A percentile compares a stretch with the other conserved stretches of the same genome.
Evolutionary conservation across 192 early-diverging fungal genomes (phyloP).

Genomic region (Backusella australiensis): DNA sequence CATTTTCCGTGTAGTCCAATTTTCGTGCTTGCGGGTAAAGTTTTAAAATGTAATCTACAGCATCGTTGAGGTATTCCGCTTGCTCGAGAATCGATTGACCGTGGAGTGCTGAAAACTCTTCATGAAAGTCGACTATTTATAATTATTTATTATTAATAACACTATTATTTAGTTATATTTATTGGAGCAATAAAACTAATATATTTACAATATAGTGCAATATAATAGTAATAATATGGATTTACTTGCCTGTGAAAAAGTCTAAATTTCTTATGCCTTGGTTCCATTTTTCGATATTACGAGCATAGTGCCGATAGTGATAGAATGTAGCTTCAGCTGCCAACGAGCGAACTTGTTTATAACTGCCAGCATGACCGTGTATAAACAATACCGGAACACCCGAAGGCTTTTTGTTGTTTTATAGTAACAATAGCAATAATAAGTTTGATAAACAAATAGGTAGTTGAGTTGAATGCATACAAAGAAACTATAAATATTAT

Average conservation of each 20-base stretch:
- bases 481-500: not conserved
- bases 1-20: slow-evolving; percentile 11
- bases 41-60: slow-evolving; percentile 71
- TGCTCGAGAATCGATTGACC: slow-evolving; percentile 81
- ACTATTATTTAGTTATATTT: not conserved
- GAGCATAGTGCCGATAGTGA: slow-evolving; percentile 48
- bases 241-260: slow-evolving; percentile 53
- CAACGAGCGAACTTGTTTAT: slow-evolving; percentile 85
- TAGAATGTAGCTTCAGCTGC: slow-evolving; percentile 67
- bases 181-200: not conserved
- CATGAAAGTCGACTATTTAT: slow-evolving; percentile 75
- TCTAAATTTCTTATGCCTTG: slow-evolving; percentile 44
- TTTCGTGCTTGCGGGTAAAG: slow-evolving; percentile 56
- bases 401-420: slow-evolving; percentile 38
- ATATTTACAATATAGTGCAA: not conserved
- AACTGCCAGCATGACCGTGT: slow-evolving; percentile 93
- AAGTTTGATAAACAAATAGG: not conserved
- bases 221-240: not conserved
- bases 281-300: slow-evolving; percentile 14
- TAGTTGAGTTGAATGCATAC: not conserved
- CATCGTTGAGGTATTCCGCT: slow-evolving; percentile 81
- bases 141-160: slow-evolving; percentile 5
- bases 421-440: not conserved
- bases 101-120: slow-evolving; percentile 91
- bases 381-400: slow-evolving; percentile 91